Base-by-base conservation (phyloP, 2,329 filamentous ascomycete genomes). In the Hymenoscyphus fraxineus region DNA sequence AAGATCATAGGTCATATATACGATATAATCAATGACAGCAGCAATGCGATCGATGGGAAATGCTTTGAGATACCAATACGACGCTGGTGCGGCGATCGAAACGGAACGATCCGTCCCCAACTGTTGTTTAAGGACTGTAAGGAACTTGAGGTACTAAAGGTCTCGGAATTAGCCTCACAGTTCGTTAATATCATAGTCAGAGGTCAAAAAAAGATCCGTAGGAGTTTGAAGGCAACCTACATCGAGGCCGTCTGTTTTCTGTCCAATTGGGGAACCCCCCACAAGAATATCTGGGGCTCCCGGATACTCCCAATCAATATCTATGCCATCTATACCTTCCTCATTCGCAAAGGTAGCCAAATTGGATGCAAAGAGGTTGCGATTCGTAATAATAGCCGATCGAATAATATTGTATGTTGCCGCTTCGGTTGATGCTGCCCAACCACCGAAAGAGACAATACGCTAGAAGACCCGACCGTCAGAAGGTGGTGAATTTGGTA, bases 1-100 rank as follows among this genome's bases (percentile, higher is more conserved):
- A 56, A 80, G 39, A 71, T 76, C 67, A 51, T 70, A 70, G 1
- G 68, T 70, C 68, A 70, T 70, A 32, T 15, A 58, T 16, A 58
- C 22, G 32, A 58, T 58, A 16, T 35, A 58, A 27, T 56, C 51
- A 19, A 56, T 19, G 12, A 56, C 19, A 12, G 13, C 51, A 12
- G 13, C 15, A n/a, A 56, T 56, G 16, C 10, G 13, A 12, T n/a
- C 13, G 51, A 56, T 56, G 51, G 51, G 51, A 27, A 56, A 56
- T 3, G 15, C 15, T 22, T 56, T 13, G 2, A 56, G 22, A 56
- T 56, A 56, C 51, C 51, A 56, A 19, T 16, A 56, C 10, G 51
- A 56, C 16, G 51, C 13, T 19, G 51, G 51, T 19, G 51, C 51
- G 51, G 51, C 19, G 10, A 56, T 16, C 12, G 51, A 56, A 12